These are phyloP conservation scores for Penicillium brasilianum DNA, from an alignment of 2,329 filamentous ascomycete species.

Conservation along the genomic window DNA sequence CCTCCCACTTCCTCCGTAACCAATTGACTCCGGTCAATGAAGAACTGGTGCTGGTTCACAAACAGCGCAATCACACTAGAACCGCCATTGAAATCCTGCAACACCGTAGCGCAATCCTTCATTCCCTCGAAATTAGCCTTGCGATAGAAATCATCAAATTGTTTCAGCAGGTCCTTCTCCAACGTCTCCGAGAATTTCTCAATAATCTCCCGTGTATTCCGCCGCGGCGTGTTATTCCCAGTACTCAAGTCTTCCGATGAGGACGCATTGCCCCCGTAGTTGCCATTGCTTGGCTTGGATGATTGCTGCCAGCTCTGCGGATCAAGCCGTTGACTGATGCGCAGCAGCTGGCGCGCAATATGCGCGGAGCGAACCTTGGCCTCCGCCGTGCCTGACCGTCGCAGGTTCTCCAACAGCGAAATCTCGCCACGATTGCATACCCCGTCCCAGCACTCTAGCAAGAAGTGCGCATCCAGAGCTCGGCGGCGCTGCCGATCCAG, in stretches of 20 bases:
- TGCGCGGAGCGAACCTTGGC: conserved; percentile 93
- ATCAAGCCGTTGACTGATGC: conserved; percentile 91
- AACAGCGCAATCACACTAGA: conserved; percentile 94
- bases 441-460: conserved; percentile 96
- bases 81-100: conserved; percentile 95
- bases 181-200: conserved; percentile 96
- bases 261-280: conserved; percentile 32
- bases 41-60: conserved; percentile 99
- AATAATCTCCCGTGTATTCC: conserved; percentile 81
- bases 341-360: conserved; percentile 89
- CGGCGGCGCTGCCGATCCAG: conserved; percentile 88
- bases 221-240: conserved; percentile 48
- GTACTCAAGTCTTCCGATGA: conserved; percentile 51
- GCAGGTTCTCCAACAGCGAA: conserved; percentile 84
- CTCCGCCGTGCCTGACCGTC: conserved; percentile 81
- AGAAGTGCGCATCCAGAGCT: conserved; percentile 89
- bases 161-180: conserved; percentile 91
- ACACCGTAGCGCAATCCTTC: conserved; percentile 92
- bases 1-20: conserved; percentile 78
- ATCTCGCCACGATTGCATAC: conserved; percentile 89
- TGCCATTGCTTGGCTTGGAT: conserved; percentile 60
- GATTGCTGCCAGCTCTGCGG: conserved; percentile 69
- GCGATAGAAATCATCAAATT: conserved; percentile 97
- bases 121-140: conserved; percentile 97
- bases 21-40: conserved; percentile 93